phyloP scores from a whole-genome alignment of 2,329 filamentous ascomycete genomes.

The Penicillium freii region DNA sequence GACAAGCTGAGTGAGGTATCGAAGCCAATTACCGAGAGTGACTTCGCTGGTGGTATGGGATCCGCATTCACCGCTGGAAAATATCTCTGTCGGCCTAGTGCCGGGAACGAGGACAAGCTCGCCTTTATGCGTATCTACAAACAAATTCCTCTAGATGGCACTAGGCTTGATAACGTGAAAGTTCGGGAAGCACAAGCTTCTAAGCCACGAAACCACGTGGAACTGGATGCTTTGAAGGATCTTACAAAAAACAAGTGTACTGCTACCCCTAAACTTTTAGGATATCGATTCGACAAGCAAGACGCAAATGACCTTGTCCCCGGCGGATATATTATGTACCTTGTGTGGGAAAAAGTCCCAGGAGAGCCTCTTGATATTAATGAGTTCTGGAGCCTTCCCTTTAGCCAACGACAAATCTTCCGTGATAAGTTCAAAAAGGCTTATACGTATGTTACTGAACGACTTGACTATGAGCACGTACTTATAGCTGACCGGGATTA shows the following conservation, averaged over 20 bases:
- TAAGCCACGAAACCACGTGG: neutral
- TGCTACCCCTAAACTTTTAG: neutral
- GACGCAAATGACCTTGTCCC: neutral
- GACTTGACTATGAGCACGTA: neutral
- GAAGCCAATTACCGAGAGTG: neutral
- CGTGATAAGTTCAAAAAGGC: neutral
- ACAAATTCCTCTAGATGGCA: too few relatives aligned
- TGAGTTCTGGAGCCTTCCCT: neutral
- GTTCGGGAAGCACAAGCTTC: too few relatives aligned
- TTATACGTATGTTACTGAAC: neutral
- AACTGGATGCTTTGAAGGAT: neutral
- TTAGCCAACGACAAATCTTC: neutral
- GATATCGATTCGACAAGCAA: neutral
- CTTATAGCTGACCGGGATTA: neutral
- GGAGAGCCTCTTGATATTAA: neutral
- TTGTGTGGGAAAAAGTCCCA: neutral
- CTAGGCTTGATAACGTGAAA: fast-evolving
- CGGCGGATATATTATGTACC: neutral
- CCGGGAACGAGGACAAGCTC: too few relatives aligned
- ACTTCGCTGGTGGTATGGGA: neutral
- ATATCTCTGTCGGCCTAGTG: neutral
- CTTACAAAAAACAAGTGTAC: neutral
- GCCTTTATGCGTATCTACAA: too few relatives aligned
- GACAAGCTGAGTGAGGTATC: neutral
- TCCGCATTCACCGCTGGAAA: neutral